Evolutionary conservation across 306 rosid genomes (phyloP).

Genomic region (Amphicarpaea edgeworthii): DNA sequence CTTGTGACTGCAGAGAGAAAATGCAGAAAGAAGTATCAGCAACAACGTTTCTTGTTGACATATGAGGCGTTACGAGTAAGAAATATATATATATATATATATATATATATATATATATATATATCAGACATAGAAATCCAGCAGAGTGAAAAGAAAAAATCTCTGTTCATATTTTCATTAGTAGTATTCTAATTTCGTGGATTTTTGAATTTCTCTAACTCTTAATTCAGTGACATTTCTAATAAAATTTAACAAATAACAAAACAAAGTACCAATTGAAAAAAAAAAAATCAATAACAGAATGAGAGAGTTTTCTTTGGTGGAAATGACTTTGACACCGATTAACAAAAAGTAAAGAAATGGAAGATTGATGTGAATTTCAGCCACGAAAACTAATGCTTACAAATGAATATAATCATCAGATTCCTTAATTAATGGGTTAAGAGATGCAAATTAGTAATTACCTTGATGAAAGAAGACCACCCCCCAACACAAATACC

Average conservation of each 20-base stretch:
- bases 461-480: constrained; percentile 46
- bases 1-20: constrained; percentile 35
- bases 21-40: constrained; percentile 30
- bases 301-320: not conserved
- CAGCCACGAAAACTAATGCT: constrained; percentile 21
- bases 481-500: constrained; percentile 23
- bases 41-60: constrained; percentile 28
- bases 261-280: too few relatives aligned
- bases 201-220: too few relatives aligned
- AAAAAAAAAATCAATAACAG: not conserved
- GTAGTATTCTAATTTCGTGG: not conserved
- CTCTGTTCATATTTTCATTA: not conserved
- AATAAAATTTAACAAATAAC: too few relatives aligned
- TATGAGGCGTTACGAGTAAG: not conserved
- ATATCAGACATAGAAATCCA: constrained; percentile 20
- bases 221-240: too few relatives aligned
- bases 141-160: constrained; percentile 1
- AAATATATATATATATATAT: not conserved
- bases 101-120: not conserved
- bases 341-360: constrained; percentile 6
- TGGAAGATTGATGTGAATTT: not conserved
- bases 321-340: not conserved
- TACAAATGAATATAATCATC: constrained; percentile 2
- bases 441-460: constrained; percentile 30
- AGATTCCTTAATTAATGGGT: not conserved